Base-by-base conservation (phyloP, 164 flowering plant species). In the Brasenia schreberi region DNA sequence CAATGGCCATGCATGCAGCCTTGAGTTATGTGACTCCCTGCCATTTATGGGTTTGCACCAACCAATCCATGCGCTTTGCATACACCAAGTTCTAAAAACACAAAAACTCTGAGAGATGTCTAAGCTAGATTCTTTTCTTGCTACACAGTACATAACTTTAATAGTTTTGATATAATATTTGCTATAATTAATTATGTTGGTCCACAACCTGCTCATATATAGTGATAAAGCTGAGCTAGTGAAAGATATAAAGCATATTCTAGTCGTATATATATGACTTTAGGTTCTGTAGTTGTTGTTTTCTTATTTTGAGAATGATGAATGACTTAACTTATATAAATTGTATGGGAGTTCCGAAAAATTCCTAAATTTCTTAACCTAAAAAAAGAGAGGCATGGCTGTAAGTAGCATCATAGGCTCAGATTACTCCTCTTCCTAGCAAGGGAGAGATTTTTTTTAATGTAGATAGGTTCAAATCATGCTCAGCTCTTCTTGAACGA, bases 1-100 rank as follows among this genome's bases (percentile, higher is more conserved):
- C 56, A 49, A 49, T 49, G 18, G 63, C 63, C 63, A 18, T 61
- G 63, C 63, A 61, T 61, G 63, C 63, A 61, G 27, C 19, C 63
- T 11, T 61, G 63, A 61, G 63, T 61, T 61, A 61, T 61, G 63
- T 12, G 63, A 7, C 12, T 61, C 63, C 33, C 63, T 61, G 27
- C 33, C 63, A 18, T 23, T n/a, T 23, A 11, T 18, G 19, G 27
- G 10, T 27, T 61, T 61, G 7, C 33, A 61, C 33, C 18, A 18
- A 11, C 33, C 18, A 11, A 61, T 23, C 23, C 63, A 61, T 9
- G 63, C 63, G 18, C 63, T 18, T 12, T 61, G 63, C 33, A 33
- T 33, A 4, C 39, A 33, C 4, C 39, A 23, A 18, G 19, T 11
- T n/a, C 63, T 10, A 18, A 18, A 7, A 18, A 18, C 60, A 12